A percentile compares a stretch with the other conserved stretches of the same genome.
These are phyloP conservation scores for Oldenlandia corymbosa DNA, from an alignment of 257 asterid genomes.

Conservation along the genomic window DNA sequence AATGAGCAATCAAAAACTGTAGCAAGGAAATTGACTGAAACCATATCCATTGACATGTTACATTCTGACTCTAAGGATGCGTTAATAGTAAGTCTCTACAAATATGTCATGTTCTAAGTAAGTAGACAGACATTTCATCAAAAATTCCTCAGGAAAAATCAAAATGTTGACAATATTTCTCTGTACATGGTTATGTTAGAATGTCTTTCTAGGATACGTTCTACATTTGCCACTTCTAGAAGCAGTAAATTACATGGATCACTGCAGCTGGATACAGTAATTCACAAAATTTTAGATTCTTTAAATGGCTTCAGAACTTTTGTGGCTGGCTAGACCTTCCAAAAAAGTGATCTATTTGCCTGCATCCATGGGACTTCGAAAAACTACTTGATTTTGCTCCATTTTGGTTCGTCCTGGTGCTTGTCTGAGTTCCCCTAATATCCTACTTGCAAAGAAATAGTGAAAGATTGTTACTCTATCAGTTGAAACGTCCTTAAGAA, in stretches of 20 bases:
- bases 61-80: too few species aligned
- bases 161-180: neutral
- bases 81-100: too few species aligned
- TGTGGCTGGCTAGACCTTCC: conserved; percentile 42
- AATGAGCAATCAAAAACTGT: neutral
- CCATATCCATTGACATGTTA: neutral
- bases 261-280: neutral
- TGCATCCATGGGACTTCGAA: conserved; percentile 44
- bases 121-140: neutral
- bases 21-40: neutral
- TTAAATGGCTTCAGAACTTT: neutral
- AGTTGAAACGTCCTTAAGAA: neutral
- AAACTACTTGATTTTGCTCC: conserved; percentile 35
- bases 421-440: conserved; percentile 28
- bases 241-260: neutral
- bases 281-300: neutral
- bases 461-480: conserved; percentile 8
- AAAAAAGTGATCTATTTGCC: conserved; percentile 87
- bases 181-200: neutral
- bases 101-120: too few species aligned
- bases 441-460: conserved; percentile 35
- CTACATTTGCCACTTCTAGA: neutral
- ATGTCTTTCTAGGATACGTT: neutral
- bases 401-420: conserved; percentile 39
- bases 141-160: too few species aligned